Base-by-base conservation (phyloP, 163 green algal species). In the Smithsoniella earleae region DNA sequence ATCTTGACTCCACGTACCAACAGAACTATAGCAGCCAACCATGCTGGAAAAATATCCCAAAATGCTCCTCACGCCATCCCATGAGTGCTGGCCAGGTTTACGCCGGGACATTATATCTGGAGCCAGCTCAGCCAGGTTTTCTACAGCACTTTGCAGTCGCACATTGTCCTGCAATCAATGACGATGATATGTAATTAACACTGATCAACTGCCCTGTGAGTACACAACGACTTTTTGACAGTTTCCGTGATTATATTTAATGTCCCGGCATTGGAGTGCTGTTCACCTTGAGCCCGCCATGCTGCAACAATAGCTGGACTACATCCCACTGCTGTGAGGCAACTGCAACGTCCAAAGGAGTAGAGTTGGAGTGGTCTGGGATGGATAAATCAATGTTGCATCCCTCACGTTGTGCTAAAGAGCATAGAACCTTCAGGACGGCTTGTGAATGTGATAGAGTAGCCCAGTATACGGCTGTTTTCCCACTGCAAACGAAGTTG, bases 361-460 rank as follows among this genome's bases (percentile, higher is more conserved):
- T 43, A 6, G 58, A 69, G 58, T 69, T 69, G 18, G 58, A 43
- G 25, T 43, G 34, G 34, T 69, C 58, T 4, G 58, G 58, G 1
- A 69, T 69, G n/a, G 58, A 69, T 38, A 69, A 30, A 38, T 69
- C 58, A n/a, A 69, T 30, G 58, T 36, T 69, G 25, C n/a, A 69
- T 8, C 3, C 25, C 20, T 20, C 25, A 40, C 25, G n/a, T 13
- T 69, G 31, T 69, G 58, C 58, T 5, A 43, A 34, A 4, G 31
- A 30, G 16, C 58, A 69, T 22, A 69, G 25, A 5, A 69, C 58
- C 22, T 30, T 25, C 6, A 69, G 25, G 27, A 69, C 58, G 8
- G 38, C 58, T 43, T 43, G 27, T 5, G 58, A 69, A 13, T 36
- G 58, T 0, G 58, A 43, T 16, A 69, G 58, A n/a, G 58, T 34